These are phyloP conservation scores for Colletotrichum lupini DNA, from an alignment of 2,329 filamentous ascomycete genomes.

Conservation along the genomic window DNA sequence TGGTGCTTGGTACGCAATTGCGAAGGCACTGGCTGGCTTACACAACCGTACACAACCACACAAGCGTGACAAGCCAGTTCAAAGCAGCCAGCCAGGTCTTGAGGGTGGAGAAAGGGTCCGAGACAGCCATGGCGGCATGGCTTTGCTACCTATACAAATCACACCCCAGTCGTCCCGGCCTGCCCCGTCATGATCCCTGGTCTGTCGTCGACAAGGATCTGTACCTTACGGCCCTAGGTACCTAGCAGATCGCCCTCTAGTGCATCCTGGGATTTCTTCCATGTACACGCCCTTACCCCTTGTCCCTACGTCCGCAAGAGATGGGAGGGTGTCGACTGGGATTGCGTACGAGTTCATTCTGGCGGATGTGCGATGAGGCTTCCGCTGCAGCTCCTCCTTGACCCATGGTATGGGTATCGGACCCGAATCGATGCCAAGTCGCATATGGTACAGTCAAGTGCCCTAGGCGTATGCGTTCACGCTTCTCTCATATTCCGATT, in stretches of 20 bases:
- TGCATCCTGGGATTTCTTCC: conserved; percentile 14
- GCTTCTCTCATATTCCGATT: conserved; percentile 18
- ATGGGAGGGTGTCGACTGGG: conserved; percentile 29
- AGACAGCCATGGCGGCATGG: conserved; percentile 26
- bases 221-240: conserved; percentile 33
- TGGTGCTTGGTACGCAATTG: conserved; percentile 10
- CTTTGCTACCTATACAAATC: conserved; percentile 11
- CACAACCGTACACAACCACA: not conserved
- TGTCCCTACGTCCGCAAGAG: conserved; percentile 30
- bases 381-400: conserved; percentile 31
- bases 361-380: conserved; percentile 26
- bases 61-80: not conserved
- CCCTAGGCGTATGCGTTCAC: conserved; percentile 9
- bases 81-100: not conserved
- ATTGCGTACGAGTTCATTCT: conserved; percentile 22
- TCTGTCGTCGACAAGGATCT: conserved; percentile 8
- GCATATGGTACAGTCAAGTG: conserved; percentile 1
- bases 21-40: not conserved
- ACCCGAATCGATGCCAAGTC: conserved; percentile 31
- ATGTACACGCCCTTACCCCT: conserved; percentile 22
- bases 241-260: conserved; percentile 25
- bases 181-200: conserved; percentile 28
- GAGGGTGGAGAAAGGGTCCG: conserved; percentile 34
- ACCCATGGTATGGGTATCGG: conserved; percentile 32
- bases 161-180: conserved; percentile 22